Base-by-base conservation (phyloP, 495 filamentous ascomycete genomes). In the Cladorrhinum samala region DNA sequence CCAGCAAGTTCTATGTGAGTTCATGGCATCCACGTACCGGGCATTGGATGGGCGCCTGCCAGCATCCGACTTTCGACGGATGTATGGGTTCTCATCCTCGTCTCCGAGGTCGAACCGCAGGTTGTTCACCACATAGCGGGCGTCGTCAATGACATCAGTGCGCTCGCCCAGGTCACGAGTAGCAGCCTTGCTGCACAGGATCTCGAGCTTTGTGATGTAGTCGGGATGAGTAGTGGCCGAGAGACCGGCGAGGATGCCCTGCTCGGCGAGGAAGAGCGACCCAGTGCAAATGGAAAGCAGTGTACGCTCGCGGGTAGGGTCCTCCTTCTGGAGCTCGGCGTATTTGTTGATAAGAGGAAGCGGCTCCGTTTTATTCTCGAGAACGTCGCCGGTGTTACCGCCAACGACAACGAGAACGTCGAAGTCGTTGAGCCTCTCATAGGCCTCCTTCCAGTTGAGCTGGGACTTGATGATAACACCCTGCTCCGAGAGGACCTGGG, bases 71-170 rank as follows among this genome's bases (percentile, higher is more conserved):
- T 85, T 86, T 70, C 75, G 78, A 37, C 84, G 74, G 57, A 88
- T 80, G 64, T 86, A 89, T 11, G 85, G 85, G 67, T 86, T 87
- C 68, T 86, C 83, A 37, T 86, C 83, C 62, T 86, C 81, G 55
- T 86, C 81, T 50, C 83, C 84, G 36, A 88, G 73, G 52, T 89
- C 85, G 66, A 87, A 89, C 49, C 85, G 82, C 41, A 85, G 77
- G 66, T 89, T 89, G 71, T 89, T 89, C 61, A 91, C 86, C 8
- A 91, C 80, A 57, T 89, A 90, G 58, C 87, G 77, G 63, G 86
- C 83, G 49, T 78, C 72, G 54, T 90, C 85, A 53, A 89, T 74
- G 39, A 92, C 83, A 55, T 88, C 84, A 43, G 84, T 83, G 45
- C 81, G 76, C 66, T 84, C 79, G n/a, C 75, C 71, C 17, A 77